phyloP scores from a whole-genome alignment of 441 rosid genomes.

The Biscutella laevigata region DNA sequence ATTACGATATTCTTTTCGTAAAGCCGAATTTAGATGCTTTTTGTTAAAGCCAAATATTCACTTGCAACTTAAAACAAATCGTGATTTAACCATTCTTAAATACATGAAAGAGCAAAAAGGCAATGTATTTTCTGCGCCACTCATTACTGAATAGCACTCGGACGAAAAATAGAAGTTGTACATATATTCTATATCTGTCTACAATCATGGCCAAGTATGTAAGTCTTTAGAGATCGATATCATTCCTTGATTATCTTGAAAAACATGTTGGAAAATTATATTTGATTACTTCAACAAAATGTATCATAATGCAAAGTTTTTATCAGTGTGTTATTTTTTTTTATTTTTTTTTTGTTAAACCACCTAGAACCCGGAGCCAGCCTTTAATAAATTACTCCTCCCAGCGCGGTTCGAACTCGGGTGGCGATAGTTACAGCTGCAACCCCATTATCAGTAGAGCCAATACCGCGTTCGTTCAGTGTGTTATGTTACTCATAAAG shows the following conservation, averaged over 20 bases:
- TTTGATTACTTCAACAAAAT: background rate
- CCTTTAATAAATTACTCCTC: too few relatives aligned
- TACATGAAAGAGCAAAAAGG: conserved; percentile 11
- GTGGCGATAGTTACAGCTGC: too few relatives aligned
- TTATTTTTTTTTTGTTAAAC: too few relatives aligned
- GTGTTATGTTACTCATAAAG: too few relatives aligned
- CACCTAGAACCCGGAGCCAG: too few relatives aligned
- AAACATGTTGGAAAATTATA: background rate
- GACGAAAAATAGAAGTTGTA: background rate
- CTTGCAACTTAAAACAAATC: conserved; percentile 20
- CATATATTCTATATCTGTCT: background rate
- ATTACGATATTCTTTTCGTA: conserved; percentile 21
- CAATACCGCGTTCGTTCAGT: too few relatives aligned
- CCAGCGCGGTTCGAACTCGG: too few relatives aligned
- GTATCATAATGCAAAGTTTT: too few relatives aligned
- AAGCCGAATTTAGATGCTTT: conserved; percentile 24
- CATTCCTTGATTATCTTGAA: background rate
- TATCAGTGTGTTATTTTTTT: too few relatives aligned
- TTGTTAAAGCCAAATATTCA: conserved; percentile 31
- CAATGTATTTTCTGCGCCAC: conserved; percentile 24
- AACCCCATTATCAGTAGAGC: too few relatives aligned
- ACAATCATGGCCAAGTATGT: background rate
- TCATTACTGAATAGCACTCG: conserved; percentile 15
- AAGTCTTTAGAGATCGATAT: background rate
- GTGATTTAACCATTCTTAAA: background rate